These are phyloP conservation scores for Botrytis elliptica DNA, from an alignment of 2,329 filamentous ascomycete species.

Conservation along the genomic window DNA sequence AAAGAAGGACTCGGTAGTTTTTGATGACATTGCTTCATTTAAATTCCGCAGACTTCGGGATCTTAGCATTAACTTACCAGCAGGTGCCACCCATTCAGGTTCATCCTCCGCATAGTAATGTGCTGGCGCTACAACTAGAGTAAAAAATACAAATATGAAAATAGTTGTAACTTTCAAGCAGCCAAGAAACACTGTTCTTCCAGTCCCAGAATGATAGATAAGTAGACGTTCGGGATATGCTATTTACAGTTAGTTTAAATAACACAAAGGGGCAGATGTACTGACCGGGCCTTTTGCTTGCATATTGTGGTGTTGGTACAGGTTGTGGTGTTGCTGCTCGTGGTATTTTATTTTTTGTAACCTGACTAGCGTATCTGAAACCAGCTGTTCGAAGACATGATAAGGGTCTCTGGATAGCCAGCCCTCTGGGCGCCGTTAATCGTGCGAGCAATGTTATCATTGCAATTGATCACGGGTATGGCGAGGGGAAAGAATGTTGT, in stretches of 20 bases:
- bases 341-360: not conserved
- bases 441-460: constrained; percentile 11
- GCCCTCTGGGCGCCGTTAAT: not conserved
- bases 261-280: not conserved
- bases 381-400: not conserved
- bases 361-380: not conserved
- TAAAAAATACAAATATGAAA: constrained; percentile 66
- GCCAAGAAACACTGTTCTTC: constrained; percentile 65
- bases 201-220: constrained; percentile 73
- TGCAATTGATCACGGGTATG: not conserved
- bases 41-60: not conserved
- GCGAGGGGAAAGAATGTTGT: not conserved
- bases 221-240: constrained; percentile 59
- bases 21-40: not conserved
- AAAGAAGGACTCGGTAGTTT: too few relatives aligned
- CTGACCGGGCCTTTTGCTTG: constrained; percentile 17
- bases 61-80: constrained; percentile 28
- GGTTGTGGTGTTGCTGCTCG: not conserved
- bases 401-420: not conserved
- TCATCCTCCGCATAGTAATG: constrained; percentile 33
- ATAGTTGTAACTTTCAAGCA: constrained; percentile 70
- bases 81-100: constrained; percentile 34
- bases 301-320: constrained; percentile 14
- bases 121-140: constrained; percentile 56
- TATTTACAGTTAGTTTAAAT: constrained; percentile 30